Base-by-base conservation (phyloP, 2,329 filamentous ascomycete species). In the Botrytis porri region DNA sequence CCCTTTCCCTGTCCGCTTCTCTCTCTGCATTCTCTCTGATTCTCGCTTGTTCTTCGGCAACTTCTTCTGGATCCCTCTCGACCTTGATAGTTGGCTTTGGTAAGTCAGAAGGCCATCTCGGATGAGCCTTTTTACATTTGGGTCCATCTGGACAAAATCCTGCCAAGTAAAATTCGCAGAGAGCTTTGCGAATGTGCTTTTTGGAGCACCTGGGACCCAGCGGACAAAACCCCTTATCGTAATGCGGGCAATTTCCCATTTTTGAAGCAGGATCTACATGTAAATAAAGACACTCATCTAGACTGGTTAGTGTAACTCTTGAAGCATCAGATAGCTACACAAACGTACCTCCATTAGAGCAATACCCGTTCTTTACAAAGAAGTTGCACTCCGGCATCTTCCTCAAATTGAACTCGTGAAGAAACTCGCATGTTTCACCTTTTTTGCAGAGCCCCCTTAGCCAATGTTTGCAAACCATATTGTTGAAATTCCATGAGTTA, bases 361-460 rank as follows among this genome's bases (percentile, higher is more conserved):
- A 99, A 82, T 97, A 98, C 72, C 94, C 94, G 81, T 96, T 97
- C 75, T 94, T 89, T 73, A 94, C 91, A 84, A 95, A 98, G 83
- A 97, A 97, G 80, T 97, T 97, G 84, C 96, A 99, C 84, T 98
- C 96, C 75, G 96, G 95, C 94, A 98, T 98, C 83, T 96, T 95
- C 76, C 96, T 91, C 78, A 99, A 88, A 84, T 99, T 98, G 86
- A 98, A 99, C 84, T 98, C 96, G 86, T 99, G 96, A 66, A 98
- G 86, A 80, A 98, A 99, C 85, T 99, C 96, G 89, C 96, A 99
- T 77, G 90, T 89, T 81, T 98, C 92, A 79, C 95, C 96, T 84
- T 98, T 98, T 82, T 99, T 99, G 87, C 96, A 99, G 32, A 99
- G 89, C 0, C 95, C 95, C 76, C 97, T 93, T 80, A 98, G 90